Conservation (phyloP, 2,329 filamentous ascomycete genomes). For the Lithohypha guttulata region DNA sequence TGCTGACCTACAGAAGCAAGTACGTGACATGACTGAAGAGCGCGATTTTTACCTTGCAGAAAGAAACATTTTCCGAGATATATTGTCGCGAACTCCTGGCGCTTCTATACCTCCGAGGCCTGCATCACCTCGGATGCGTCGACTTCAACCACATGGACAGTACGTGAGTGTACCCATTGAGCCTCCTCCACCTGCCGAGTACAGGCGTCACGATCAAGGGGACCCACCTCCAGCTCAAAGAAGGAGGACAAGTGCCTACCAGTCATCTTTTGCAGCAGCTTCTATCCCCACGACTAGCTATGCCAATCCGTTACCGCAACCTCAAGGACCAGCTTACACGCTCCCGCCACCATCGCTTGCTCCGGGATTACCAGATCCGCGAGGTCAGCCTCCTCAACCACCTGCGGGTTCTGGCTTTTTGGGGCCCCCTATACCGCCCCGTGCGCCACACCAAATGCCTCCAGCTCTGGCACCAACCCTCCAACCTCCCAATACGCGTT, state of each 20-base stretch:
- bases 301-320: conserved; percentile 4
- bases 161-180: conserved; percentile 6
- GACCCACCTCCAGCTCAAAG: conserved; percentile 17
- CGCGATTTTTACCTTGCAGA: conserved; percentile 64
- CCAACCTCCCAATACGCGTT: conserved; percentile 11
- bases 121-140: conserved; percentile 16
- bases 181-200: conserved; percentile 11
- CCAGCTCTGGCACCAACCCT: too few relatives aligned
- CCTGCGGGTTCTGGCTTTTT: too few relatives aligned
- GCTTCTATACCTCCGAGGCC: conserved; percentile 22
- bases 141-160: conserved; percentile 3
- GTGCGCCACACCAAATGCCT: not conserved
- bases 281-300: not conserved
- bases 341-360: conserved; percentile 13
- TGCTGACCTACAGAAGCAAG: conserved; percentile 56
- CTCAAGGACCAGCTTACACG: conserved; percentile 6
- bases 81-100: conserved; percentile 41
- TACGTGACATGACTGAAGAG: conserved; percentile 58
- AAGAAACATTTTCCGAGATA: conserved; percentile 58
- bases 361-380: conserved; percentile 9
- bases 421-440: too few relatives aligned
- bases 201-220: conserved; percentile 14
- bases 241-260: conserved; percentile 19
- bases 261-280: conserved; percentile 13
- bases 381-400: conserved; percentile 11